phyloP scores from a whole-genome alignment of 2,329 filamentous ascomycete genomes.

The Pseudopithomyces chartarum region DNA sequence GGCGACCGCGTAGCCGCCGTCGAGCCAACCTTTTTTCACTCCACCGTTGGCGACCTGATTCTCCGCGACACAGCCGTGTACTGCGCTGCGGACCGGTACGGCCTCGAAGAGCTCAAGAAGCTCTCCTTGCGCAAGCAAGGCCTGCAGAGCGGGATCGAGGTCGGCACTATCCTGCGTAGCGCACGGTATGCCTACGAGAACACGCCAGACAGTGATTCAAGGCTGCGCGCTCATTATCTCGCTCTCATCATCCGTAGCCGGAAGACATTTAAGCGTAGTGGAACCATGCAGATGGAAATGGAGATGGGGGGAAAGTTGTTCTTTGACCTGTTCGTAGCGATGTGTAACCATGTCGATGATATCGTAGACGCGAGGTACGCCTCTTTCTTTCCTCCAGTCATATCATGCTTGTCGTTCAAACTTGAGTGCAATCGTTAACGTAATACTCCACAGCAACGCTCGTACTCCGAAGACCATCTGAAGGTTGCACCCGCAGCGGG shows the following conservation, averaged over 20 bases:
- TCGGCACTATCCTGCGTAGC: conserved; percentile 87
- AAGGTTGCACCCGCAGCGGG: conserved; percentile 23
- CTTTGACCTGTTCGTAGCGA: conserved; percentile 97
- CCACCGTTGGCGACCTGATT: conserved; percentile 74
- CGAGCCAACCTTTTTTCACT: conserved; percentile 79
- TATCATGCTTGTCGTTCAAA: not conserved
- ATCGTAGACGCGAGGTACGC: conserved; percentile 77
- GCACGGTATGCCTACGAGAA: conserved; percentile 95
- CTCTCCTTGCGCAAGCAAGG: conserved; percentile 94
- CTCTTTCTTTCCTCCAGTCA: conserved; percentile 4
- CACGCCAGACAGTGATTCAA: conserved; percentile 90
- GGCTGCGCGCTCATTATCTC: conserved; percentile 94
- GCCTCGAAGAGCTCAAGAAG: conserved; percentile 88
- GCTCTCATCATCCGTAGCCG: conserved; percentile 96
- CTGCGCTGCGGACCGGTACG: conserved; percentile 89
- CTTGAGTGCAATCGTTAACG: conserved; percentile 1
- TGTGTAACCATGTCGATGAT: conserved; percentile 98
- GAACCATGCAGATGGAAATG: conserved; percentile 99
- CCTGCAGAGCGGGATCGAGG: conserved; percentile 88
- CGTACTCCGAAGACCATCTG: conserved; percentile 61
- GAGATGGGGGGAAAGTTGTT: conserved; percentile 92
- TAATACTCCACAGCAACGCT: conserved; percentile 50
- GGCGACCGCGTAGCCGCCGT: conserved; percentile 61
- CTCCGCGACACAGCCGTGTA: conserved; percentile 94
- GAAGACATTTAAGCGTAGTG: conserved; percentile 96